Conservation (phyloP, 2,329 filamentous ascomycete species). For the Pseudocercospora eumusae region DNA sequence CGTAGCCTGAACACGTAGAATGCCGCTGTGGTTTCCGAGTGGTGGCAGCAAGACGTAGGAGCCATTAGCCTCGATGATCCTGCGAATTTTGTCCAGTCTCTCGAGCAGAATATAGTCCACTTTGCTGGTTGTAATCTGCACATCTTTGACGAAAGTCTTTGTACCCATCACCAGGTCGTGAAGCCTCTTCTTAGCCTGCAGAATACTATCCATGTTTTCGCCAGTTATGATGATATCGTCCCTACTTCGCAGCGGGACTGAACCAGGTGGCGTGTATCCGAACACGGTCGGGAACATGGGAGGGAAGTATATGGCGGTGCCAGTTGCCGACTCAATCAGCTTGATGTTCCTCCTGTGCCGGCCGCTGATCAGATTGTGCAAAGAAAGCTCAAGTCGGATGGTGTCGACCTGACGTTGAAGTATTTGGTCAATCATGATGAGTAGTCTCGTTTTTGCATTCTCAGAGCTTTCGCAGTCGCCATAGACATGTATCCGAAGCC, state of each 20-base stretch:
- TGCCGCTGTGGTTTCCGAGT: conserved; percentile 78
- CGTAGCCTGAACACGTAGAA: conserved; percentile 86
- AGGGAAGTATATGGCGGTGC: conserved; percentile 97
- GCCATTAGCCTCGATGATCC: conserved; percentile 95
- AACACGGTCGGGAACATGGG: conserved; percentile 90
- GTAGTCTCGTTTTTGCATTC: conserved; percentile 90
- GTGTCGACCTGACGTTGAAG: conserved; percentile 74
- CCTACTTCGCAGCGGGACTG: conserved; percentile 72
- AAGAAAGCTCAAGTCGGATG: conserved; percentile 77
- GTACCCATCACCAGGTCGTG: conserved; percentile 79
- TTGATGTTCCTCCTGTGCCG: conserved; percentile 97
- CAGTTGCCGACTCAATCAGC: conserved; percentile 90
- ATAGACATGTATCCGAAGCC: conserved; percentile 90
- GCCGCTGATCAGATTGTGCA: conserved; percentile 90
- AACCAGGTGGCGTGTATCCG: conserved; percentile 81
- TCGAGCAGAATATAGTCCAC: conserved; percentile 91
- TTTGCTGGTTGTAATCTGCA: conserved; percentile 84
- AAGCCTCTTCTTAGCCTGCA: conserved; percentile 85
- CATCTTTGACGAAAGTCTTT: conserved; percentile 81
- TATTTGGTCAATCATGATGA: conserved; percentile 97
- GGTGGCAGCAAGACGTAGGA: conserved; percentile 92
- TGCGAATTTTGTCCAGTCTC: conserved; percentile 92
- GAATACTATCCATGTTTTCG: conserved; percentile 78
- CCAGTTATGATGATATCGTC: conserved; percentile 95
- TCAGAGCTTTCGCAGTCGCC: conserved; percentile 94